Base-by-base conservation (phyloP, 257 asterid species). In the Craterostigma plantagineum region DNA sequence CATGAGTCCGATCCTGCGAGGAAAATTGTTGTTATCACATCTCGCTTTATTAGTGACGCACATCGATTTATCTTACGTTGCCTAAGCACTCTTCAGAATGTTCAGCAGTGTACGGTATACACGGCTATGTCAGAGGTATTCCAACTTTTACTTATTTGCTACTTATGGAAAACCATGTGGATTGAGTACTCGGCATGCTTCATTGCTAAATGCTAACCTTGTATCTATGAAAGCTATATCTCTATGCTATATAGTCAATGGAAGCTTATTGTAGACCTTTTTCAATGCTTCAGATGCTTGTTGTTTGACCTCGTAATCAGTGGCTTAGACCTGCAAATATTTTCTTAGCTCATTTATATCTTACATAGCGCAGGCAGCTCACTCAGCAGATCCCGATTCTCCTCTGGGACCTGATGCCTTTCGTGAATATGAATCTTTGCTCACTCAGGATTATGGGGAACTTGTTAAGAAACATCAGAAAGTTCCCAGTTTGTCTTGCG, bases 401-500 rank as follows among this genome's bases (percentile, higher is more conserved):
- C 99, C 99, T 59, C 72, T 90, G 57, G 95, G 99, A 48, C 94
- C 95, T 18, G 99, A 90, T 65, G 95, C 99, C 54, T 90, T 63
- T 57, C 76, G 16, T 49, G 99, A 90, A 50, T 90, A 90, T 58
- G 92, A 75, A 62, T 64, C 84, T 43, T 67, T 90, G 59, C 91
- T 90, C 42, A 68, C 70, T 45, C 95, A 76, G 73, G 99, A 90
- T 62, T 83, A 79, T 38, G 94, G 82, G 60, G 99, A 90, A 68
- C 79, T 79, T 54, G 52, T 61, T 33, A 77, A 62, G 75, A 83
- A 70, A 71, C 51, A 37, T 14, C 67, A 51, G 51, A 46, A 44
- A 40, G 65, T 56, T 34, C 53, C 50, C 50, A 18, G 18, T 42
- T 66, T 51, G 51, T 49, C 75, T 48, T n/a, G n/a, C n/a, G n/a